phyloP scores from a whole-genome alignment of 2,329 filamentous ascomycete species.

The Epichloe scottii region DNA sequence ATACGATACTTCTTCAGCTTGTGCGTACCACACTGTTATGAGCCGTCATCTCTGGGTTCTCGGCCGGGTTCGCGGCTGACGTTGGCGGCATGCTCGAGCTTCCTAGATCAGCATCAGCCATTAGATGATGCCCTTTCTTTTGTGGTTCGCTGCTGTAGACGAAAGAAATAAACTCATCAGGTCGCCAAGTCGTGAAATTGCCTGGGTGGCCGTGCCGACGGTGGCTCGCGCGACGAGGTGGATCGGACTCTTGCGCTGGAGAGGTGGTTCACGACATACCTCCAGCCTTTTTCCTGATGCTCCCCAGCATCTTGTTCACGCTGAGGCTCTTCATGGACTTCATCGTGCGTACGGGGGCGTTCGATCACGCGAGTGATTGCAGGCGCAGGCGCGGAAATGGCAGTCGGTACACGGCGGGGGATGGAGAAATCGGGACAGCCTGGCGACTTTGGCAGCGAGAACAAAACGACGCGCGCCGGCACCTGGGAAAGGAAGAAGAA shows the following conservation, averaged over 20 bases:
- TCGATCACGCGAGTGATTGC: background rate
- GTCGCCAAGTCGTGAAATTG: background rate
- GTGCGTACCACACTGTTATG: constrained; percentile 50
- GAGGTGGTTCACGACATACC: constrained; percentile 8
- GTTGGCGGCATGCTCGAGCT: constrained; percentile 6
- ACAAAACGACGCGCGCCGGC: background rate
- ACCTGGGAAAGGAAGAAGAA: background rate
- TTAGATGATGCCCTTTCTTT: background rate
- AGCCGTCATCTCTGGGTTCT: constrained; percentile 56
- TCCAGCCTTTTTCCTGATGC: constrained; percentile 36
- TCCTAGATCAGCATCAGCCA: background rate
- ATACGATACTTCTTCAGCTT: constrained; percentile 3
- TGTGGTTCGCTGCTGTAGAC: too few relatives aligned
- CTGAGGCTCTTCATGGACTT: constrained; percentile 39
- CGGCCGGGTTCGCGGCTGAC: constrained; percentile 24
- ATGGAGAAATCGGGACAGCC: background rate
- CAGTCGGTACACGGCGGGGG: too few relatives aligned
- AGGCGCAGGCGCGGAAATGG: background rate
- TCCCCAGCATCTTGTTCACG: constrained; percentile 44
- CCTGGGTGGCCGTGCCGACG: background rate
- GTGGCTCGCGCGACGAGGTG: background rate
- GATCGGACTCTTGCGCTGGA: background rate
- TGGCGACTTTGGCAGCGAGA: background rate
- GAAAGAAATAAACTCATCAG: background rate
- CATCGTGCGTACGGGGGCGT: constrained; percentile 15